Conservation (phyloP, 106 monocot species). For the Apostasia ramifera region DNA sequence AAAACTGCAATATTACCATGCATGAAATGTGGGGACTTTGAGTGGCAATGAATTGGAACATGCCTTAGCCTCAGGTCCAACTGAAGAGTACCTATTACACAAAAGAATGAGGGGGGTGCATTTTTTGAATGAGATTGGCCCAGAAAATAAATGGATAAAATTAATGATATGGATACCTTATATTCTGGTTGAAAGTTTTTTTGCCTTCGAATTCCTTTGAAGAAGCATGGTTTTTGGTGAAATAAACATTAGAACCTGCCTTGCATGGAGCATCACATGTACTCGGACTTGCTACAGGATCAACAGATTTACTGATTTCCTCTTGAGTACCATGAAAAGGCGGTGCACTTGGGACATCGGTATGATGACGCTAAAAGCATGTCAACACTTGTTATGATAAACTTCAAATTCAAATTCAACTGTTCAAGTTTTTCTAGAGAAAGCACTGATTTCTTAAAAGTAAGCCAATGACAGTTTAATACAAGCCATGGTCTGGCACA, state of each 20-base stretch:
- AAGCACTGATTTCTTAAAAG: too few relatives aligned
- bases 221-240: slow-evolving; percentile 20
- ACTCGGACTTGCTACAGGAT: slow-evolving; percentile 12
- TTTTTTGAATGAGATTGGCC: neutral
- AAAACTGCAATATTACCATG: slow-evolving; percentile 35
- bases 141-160: neutral
- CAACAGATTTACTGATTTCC: slow-evolving; percentile 35
- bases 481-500: neutral
- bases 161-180: slow-evolving; percentile 23
- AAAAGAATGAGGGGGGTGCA: neutral
- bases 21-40: slow-evolving; percentile 80
- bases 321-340: slow-evolving; percentile 50
- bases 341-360: slow-evolving; percentile 87
- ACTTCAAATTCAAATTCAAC: too few relatives aligned
- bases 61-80: slow-evolving; percentile 26
- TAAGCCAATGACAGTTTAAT: neutral
- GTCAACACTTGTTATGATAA: too few relatives aligned
- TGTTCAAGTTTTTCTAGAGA: too few relatives aligned
- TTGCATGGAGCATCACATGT: slow-evolving; percentile 11
- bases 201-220: slow-evolving; percentile 23
- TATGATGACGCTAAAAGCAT: slow-evolving; percentile 20
- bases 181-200: slow-evolving; percentile 19
- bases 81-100: slow-evolving; percentile 23
- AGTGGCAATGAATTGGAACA: slow-evolving; percentile 55
- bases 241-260: slow-evolving; percentile 23